Evolutionary conservation across 768 basidiomycete species (phyloP), one percentile per base, ranked within the genome.

Genomic region (Hygrocybe coccinea): DNA sequence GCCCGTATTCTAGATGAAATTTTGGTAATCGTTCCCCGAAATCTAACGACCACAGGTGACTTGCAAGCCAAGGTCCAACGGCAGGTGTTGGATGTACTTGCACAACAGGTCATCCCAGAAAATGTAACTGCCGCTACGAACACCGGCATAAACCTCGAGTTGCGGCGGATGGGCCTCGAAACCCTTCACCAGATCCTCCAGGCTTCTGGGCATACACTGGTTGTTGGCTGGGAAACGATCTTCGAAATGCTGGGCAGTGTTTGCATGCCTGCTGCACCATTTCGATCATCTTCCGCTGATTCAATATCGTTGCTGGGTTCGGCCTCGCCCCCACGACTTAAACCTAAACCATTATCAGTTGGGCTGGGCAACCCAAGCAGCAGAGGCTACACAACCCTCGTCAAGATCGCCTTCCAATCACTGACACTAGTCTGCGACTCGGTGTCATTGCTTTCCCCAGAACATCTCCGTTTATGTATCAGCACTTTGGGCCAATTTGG

Each of bases 371-470:
- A 79, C 60, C 72, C 81, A 3, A 80, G 70, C 50, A 87, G 89
- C 64, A 90, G 84, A 64, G 84, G 82, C 52, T 87, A 89, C 57
- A 80, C 79, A 1, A 75, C 81, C 0, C 79, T 97, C 10, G 86
- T 97, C 48, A 90, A 97, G 69, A 90, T 94, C 39, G 93, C 92
- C 0, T 98, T 97, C 73, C 91, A 95, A 58, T 95, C 91, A 0
- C 72, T 98, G 57, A 97, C 91, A 5, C 74, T 99, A 8, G 92
- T 97, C 19, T 97, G 93, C 69, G 95, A 99, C 66, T 91, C 91
- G 2, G 81, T 97, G 7, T 86, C 91, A 1, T 81, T 83, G 1
- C 80, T 98, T 15, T 86, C 89, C 0, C 80, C 86, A 0, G 82
- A 85, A 22, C 87, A 95, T 63, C 82, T 97, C 21, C 86, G 86